phyloP scores from a whole-genome alignment of 192 early-diverging fungal genomes.

The Umbelopsis sp. region DNA sequence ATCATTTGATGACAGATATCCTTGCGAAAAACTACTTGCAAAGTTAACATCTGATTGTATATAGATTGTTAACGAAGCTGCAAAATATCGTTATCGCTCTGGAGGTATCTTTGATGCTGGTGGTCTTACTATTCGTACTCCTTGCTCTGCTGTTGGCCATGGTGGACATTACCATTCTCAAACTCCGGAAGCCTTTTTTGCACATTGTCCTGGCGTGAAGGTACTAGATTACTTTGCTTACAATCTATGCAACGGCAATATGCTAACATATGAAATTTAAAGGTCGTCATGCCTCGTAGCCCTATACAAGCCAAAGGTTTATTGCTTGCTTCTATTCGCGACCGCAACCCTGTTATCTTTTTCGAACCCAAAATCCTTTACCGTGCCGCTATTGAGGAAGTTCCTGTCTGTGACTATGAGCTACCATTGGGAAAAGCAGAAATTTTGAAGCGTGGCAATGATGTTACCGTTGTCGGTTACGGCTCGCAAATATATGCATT shows the following conservation, averaged over 20 bases:
- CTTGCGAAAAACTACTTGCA: background rate
- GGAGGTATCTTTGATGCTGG: constrained; percentile 92
- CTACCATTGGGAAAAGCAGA: constrained; percentile 93
- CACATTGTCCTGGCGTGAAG: constrained; percentile 93
- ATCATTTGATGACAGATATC: too few species aligned
- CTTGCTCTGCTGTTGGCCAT: constrained; percentile 93
- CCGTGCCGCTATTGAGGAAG: constrained; percentile 91
- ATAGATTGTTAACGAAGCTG: constrained; percentile 94
- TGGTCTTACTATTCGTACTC: constrained; percentile 88
- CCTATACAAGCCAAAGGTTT: constrained; percentile 97
- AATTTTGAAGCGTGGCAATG: constrained; percentile 79
- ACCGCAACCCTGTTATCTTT: constrained; percentile 92
- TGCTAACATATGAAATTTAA: constrained; percentile 4
- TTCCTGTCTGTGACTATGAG: constrained; percentile 89
- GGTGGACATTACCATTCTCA: constrained; percentile 98
- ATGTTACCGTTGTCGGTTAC: constrained; percentile 90
- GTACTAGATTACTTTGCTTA: constrained; percentile 29
- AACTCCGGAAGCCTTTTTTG: constrained; percentile 92
- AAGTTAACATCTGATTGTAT: background rate
- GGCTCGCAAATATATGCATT: constrained; percentile 94
- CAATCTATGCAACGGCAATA: background rate
- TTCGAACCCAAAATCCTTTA: constrained; percentile 98
- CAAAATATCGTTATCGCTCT: constrained; percentile 95
- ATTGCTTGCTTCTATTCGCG: constrained; percentile 85
- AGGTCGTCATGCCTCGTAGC: constrained; percentile 86